Conservation (phyloP, 805 yeast species). For the Candida sithepensis region DNA sequence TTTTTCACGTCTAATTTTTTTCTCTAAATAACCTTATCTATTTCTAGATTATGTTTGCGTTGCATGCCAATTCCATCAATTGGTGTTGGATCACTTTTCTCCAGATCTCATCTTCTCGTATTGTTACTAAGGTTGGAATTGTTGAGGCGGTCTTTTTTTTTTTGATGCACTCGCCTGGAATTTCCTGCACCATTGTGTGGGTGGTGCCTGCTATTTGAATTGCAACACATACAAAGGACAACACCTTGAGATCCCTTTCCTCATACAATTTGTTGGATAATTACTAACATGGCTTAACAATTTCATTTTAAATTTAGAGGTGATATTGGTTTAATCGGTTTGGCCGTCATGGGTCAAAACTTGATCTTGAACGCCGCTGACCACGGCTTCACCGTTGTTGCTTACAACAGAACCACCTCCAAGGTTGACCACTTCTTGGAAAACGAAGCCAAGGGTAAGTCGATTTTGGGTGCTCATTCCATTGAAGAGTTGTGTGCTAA, state of each 20-base stretch:
- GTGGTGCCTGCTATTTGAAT: too few relatives aligned
- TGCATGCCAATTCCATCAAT: neutral
- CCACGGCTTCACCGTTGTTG: conserved; percentile 97
- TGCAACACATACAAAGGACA: too few relatives aligned
- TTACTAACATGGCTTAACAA: conserved; percentile 10
- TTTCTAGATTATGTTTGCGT: too few relatives aligned
- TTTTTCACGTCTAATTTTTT: neutral
- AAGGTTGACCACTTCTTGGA: conserved; percentile 92
- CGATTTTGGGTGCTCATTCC: conserved; percentile 93
- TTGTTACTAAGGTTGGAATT: too few relatives aligned
- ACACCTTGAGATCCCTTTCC: too few relatives aligned
- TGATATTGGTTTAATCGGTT: conserved; percentile 98
- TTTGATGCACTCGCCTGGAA: too few relatives aligned
- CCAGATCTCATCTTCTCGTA: too few relatives aligned
- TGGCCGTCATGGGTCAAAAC: conserved; percentile 99
- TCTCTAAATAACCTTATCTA: neutral
- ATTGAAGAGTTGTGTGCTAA: conserved; percentile 81
- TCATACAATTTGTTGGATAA: too few relatives aligned
- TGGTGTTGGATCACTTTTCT: too few relatives aligned
- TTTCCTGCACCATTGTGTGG: too few relatives aligned
- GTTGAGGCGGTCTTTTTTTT: too few relatives aligned
- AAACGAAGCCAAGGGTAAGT: conserved; percentile 96
- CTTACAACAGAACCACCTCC: conserved; percentile 95
- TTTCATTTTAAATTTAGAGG: conserved; percentile 42
- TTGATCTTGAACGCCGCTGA: conserved; percentile 96